Evolutionary conservation across 768 basidiomycete genomes (phyloP).

Genomic region (Phaffia tasmanica): DNA sequence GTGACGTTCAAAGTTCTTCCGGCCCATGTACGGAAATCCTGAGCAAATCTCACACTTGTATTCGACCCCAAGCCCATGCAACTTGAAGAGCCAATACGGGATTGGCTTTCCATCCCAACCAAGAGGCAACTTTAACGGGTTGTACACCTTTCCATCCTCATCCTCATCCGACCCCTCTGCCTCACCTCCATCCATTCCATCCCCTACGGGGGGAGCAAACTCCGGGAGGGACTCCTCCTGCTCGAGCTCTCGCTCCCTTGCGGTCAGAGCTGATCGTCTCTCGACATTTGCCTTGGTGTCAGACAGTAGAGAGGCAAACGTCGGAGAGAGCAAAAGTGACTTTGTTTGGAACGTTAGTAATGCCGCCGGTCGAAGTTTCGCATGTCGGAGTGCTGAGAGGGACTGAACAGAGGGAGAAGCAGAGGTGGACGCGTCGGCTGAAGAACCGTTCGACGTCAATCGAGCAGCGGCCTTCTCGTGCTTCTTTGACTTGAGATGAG

Average conservation of each 20-base stretch:
- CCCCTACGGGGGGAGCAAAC: constrained; percentile 33
- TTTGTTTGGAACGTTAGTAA: constrained; percentile 59
- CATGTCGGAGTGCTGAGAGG: constrained; percentile 28
- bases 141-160: constrained; percentile 93
- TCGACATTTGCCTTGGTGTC: constrained; percentile 96
- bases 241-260: constrained; percentile 75
- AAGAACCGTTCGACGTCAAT: constrained; percentile 41
- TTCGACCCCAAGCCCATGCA: constrained; percentile 95
- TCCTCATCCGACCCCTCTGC: constrained; percentile 67
- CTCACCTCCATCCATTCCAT: constrained; percentile 35
- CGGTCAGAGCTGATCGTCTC: constrained; percentile 87
- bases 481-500: constrained; percentile 89
- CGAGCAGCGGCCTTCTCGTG: constrained; percentile 79
- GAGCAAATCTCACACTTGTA: constrained; percentile 97
- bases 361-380: constrained; percentile 56
- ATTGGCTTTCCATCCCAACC: constrained; percentile 99
- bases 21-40: constrained; percentile 91
- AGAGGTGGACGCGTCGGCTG: not conserved
- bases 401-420: constrained; percentile 8
- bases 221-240: constrained; percentile 58
- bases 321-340: constrained; percentile 49
- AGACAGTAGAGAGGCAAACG: constrained; percentile 56
- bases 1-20: constrained; percentile 93
- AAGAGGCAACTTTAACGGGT: constrained; percentile 88
- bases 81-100: constrained; percentile 95